Evolutionary conservation across 345 rosid genomes (phyloP).

Genomic region (Raphanus sativus): DNA sequence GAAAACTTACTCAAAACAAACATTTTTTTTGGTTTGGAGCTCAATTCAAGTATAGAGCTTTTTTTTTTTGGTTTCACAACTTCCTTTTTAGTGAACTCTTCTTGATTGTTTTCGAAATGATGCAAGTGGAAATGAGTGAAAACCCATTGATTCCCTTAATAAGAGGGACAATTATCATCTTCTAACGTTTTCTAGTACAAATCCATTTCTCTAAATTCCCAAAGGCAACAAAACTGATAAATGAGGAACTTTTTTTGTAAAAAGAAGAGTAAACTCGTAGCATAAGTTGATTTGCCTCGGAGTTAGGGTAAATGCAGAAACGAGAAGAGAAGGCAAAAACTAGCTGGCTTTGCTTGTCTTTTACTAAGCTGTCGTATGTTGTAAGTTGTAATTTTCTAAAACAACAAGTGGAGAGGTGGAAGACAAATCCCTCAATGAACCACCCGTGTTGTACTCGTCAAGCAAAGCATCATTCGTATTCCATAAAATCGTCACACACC

Average conservation of each 20-base stretch:
- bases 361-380: conserved; percentile 6
- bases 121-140: background rate
- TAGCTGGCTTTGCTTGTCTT: conserved; percentile 17
- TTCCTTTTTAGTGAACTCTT: background rate
- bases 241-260: background rate
- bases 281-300: conserved; percentile 1
- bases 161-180: background rate
- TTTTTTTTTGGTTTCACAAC: background rate
- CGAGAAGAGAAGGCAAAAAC: conserved; percentile 13
- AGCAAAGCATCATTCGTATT: conserved; percentile 20
- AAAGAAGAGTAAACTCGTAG: background rate
- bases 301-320: conserved; percentile 17
- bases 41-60: conserved; percentile 23
- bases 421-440: conserved; percentile 25
- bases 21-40: background rate
- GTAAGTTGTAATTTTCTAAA: conserved; percentile 20
- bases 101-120: background rate
- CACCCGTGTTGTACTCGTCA: conserved; percentile 34
- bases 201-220: background rate
- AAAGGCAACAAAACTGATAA: background rate
- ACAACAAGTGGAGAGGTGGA: conserved; percentile 30
- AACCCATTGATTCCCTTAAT: background rate
- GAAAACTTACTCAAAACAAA: background rate
- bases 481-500: conserved; percentile 22
- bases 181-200: background rate